Evolutionary conservation across 2,329 filamentous ascomycete genomes (phyloP).

Genomic region (Microcyclospora pomicola): DNA sequence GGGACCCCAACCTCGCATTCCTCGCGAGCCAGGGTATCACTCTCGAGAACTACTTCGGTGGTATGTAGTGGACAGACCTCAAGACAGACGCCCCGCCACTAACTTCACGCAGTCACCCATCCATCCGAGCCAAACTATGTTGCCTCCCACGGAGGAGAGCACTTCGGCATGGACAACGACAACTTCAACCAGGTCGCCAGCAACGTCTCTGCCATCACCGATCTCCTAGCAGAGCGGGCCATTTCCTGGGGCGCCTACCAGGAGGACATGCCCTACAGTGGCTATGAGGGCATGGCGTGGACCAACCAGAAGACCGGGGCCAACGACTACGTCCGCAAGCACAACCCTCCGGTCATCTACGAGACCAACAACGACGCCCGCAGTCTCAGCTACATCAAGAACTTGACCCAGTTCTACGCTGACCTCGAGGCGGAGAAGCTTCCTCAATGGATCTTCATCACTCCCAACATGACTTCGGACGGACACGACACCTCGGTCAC

Average conservation of each 20-base stretch:
- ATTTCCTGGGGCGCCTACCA: conserved; percentile 50
- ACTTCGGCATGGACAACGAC: conserved; percentile 60
- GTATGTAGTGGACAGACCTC: too few species aligned
- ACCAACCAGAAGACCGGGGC: conserved; percentile 51
- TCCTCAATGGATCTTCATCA: conserved; percentile 60
- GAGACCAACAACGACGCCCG: conserved; percentile 46
- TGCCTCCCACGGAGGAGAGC: conserved; percentile 53
- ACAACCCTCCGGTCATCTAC: conserved; percentile 53
- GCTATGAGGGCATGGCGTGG: conserved; percentile 51
- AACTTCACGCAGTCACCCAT: conserved; percentile 37
- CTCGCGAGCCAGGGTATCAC: conserved; percentile 49
- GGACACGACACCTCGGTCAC: conserved; percentile 63
- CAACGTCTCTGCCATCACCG: conserved; percentile 28
- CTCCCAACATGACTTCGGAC: conserved; percentile 64
- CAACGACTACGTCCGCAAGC: conserved; percentile 73
- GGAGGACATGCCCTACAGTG: conserved; percentile 63
- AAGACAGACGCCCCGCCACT: background rate
- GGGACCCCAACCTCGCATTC: conserved; percentile 47
- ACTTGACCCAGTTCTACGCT: conserved; percentile 52
- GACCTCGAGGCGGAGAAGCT: conserved; percentile 51
- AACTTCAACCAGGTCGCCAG: conserved; percentile 38
- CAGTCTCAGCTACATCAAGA: conserved; percentile 59
- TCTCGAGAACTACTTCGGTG: conserved; percentile 38
- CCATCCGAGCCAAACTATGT: conserved; percentile 67
- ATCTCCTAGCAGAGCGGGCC: conserved; percentile 29